phyloP scores from a whole-genome alignment of 805 yeast species.

The Candida cerambycidarum region DNA sequence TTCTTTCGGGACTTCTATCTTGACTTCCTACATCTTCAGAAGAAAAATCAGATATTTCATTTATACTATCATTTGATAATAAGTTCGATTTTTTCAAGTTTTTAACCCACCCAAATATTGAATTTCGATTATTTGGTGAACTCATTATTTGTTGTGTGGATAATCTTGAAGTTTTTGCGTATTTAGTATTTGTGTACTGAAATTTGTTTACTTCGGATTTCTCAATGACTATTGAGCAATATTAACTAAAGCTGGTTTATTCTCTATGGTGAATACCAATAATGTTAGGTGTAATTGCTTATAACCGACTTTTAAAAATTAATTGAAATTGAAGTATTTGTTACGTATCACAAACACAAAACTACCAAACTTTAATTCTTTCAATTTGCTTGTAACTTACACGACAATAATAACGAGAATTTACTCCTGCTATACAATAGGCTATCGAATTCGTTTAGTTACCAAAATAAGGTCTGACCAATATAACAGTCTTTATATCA shows the following conservation, averaged over 20 bases:
- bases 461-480: too few species aligned
- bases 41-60: conserved; percentile 27
- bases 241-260: neutral
- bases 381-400: too few species aligned
- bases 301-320: neutral
- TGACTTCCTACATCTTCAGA: conserved; percentile 9
- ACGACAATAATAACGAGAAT: too few species aligned
- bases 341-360: too few species aligned
- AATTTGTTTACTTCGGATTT: neutral
- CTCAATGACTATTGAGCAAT: neutral
- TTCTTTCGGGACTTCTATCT: conserved; percentile 1
- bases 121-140: conserved; percentile 38
- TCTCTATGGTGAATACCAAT: neutral
- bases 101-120: conserved; percentile 47
- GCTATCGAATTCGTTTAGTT: too few species aligned
- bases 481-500: too few species aligned
- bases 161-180: conserved; percentile 32
- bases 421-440: too few species aligned
- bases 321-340: too few species aligned
- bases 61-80: conserved; percentile 37
- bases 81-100: conserved; percentile 38
- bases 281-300: neutral
- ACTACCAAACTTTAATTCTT: too few species aligned
- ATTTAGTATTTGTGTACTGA: neutral
- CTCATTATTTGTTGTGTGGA: neutral